Evolutionary conservation across 495 filamentous ascomycete genomes (phyloP), one percentile per base, ranked within the genome.

Genomic region (Mycothermus thermophilus): DNA sequence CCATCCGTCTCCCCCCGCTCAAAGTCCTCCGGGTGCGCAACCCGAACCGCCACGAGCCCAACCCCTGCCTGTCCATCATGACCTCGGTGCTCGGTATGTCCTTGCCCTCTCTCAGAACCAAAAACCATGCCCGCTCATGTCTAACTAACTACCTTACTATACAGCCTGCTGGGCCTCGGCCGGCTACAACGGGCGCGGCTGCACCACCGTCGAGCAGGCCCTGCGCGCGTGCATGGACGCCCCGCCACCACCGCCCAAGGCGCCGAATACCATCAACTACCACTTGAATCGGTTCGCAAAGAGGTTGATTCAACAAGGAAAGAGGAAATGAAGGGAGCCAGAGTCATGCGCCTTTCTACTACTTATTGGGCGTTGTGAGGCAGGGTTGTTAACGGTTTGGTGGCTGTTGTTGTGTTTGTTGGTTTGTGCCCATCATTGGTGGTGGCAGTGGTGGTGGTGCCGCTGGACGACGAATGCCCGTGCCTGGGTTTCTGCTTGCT

Each of bases 91-190:
- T 97, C 39, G 76, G 86, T 94, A 78, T 28, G 81, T 60, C n/a
- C 5, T 11, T 14, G 17, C 26, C 24, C 13, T n/a, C 15, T 25
- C 5, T 23, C 1, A 12, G 24, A 29, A n/a, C 8, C 23, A 11
- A 26, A 13, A 5, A n/a, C n/a, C n/a, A n/a, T n/a, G n/a, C n/a
- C n/a, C n/a, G n/a, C n/a, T n/a, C n/a, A n/a, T n/a, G n/a, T n/a
- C n/a, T n/a, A n/a, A n/a, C n/a, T n/a, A n/a, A n/a, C n/a, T n/a
- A n/a, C n/a, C 15, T 9, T n/a, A 21, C 21, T 26, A 16, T 8
- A 50, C 47, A 94, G 86, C 80, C 46, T 97, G 90, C 60, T 97
- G 90, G 90, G 90, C 90, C 2, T 93, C 87, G 1, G 66, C 79
- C 9, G 86, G 86, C 37, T 78, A 83, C 50, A 74, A 58, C 38